Evolutionary conservation across 2,329 filamentous ascomycete genomes (phyloP).

Genomic region (Monosporascus sp.): DNA sequence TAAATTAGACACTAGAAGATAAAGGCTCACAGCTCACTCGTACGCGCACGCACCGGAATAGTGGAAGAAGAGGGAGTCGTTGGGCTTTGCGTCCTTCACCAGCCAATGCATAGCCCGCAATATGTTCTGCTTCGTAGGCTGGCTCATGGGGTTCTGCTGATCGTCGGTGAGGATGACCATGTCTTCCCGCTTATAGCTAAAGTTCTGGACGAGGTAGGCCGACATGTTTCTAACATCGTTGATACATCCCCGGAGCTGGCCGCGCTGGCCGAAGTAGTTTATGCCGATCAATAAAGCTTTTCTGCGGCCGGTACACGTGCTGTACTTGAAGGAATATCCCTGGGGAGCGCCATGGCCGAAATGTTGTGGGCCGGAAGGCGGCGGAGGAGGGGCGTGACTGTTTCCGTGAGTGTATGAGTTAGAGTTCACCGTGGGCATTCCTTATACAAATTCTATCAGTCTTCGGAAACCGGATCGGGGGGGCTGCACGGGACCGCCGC

Average conservation of each 20-base stretch:
- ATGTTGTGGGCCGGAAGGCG: conserved; percentile 60
- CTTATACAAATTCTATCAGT: conserved; percentile 15
- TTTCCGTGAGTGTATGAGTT: conserved; percentile 54
- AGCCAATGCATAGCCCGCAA: conserved; percentile 96
- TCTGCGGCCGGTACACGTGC: conserved; percentile 78
- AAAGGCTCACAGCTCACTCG: conserved; percentile 2
- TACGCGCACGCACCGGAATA: conserved; percentile 65
- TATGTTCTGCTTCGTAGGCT: conserved; percentile 94
- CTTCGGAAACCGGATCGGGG: neutral
- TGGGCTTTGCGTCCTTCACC: conserved; percentile 85
- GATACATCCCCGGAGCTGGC: conserved; percentile 88
- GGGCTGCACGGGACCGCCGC: neutral
- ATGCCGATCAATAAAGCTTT: conserved; percentile 92
- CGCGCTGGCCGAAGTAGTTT: conserved; percentile 92
- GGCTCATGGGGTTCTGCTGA: conserved; percentile 94
- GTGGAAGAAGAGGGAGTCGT: conserved; percentile 96
- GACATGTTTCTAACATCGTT: conserved; percentile 99
- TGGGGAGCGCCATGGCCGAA: conserved; percentile 78
- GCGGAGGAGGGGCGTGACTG: conserved; percentile 56
- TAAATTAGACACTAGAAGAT: conserved; percentile 9
- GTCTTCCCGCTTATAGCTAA: conserved; percentile 88
- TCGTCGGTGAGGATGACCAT: conserved; percentile 97
- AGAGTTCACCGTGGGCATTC: conserved; percentile 37
- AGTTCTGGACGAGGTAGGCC: conserved; percentile 78
- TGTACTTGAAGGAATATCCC: conserved; percentile 83